Conservation (phyloP, 768 basidiomycete species). For the Boletus sp. region DNA sequence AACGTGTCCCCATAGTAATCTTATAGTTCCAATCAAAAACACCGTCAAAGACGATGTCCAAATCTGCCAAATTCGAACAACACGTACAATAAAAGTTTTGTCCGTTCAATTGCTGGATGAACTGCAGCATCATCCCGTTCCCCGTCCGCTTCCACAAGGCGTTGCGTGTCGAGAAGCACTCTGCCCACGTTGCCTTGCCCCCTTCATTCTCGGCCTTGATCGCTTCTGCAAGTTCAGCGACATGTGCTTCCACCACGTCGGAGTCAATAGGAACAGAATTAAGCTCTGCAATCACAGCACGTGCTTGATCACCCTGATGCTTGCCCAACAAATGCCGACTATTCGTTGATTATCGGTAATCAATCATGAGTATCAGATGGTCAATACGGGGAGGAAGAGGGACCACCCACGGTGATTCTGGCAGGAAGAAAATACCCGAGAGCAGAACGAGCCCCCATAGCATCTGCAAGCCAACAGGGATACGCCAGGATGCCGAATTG, state of each 20-base stretch:
- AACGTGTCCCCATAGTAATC: constrained; percentile 18
- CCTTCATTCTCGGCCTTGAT: constrained; percentile 17
- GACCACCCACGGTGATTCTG: constrained; percentile 13
- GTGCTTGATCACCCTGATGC: constrained; percentile 1
- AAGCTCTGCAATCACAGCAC: constrained; percentile 12
- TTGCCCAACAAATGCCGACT: constrained; percentile 10
- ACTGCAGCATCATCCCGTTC: constrained; percentile 16
- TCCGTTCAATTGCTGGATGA: constrained; percentile 15
- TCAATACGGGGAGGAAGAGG: neutral
- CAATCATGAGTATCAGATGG: neutral
- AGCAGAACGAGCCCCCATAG: constrained; percentile 11
- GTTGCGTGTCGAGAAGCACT: constrained; percentile 16
- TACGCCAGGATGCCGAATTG: constrained; percentile 15
- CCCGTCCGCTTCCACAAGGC: constrained; percentile 18
- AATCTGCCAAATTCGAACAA: neutral
- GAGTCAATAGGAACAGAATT: constrained; percentile 14
- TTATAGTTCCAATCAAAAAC: neutral
- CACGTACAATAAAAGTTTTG: constrained; percentile 19
- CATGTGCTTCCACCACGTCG: constrained; percentile 10
- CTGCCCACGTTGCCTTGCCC: constrained; percentile 13
- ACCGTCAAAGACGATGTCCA: neutral
- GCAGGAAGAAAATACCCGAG: constrained; percentile 12
- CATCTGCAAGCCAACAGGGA: constrained; percentile 14
- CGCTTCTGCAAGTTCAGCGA: constrained; percentile 12
- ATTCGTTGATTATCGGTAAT: neutral